Percentiles rank a stretch among this genome's conserved stretches.
Conservation (phyloP, 352 stramenopile genomes). For the Phytophthora rubi region DNA sequence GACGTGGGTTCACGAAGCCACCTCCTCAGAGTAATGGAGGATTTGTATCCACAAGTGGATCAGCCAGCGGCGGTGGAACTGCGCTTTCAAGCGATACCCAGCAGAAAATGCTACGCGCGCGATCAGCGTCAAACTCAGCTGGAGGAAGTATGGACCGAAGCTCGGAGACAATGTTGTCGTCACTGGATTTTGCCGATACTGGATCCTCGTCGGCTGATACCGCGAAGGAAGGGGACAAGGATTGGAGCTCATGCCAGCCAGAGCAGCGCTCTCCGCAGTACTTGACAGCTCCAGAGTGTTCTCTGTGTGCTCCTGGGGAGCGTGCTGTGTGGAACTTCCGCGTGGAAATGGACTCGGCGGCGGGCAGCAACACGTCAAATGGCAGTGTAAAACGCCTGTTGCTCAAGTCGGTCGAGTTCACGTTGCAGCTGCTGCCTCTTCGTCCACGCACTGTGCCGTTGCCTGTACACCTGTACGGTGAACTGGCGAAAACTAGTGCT, state of each 20-base stretch:
- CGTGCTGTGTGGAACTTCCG: constrained; percentile 90
- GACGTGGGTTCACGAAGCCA: constrained; percentile 85
- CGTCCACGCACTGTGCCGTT: constrained; percentile 81
- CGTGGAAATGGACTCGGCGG: constrained; percentile 80
- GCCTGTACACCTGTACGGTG: constrained; percentile 85
- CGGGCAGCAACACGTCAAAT: constrained; percentile 50
- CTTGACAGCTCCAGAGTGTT: constrained; percentile 71
- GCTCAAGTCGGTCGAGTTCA: constrained; percentile 92
- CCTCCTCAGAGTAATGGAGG: constrained; percentile 87
- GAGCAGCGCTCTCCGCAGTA: constrained; percentile 81
- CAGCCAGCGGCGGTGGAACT: constrained; percentile 35
- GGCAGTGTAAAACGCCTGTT: constrained; percentile 71
- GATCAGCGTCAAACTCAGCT: constrained; percentile 60
- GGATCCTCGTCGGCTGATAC: constrained; percentile 60
- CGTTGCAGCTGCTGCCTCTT: constrained; percentile 80
- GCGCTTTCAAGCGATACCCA: constrained; percentile 62
- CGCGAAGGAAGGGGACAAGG: constrained; percentile 86
- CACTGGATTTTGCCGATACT: constrained; percentile 71
- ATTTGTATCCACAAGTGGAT: constrained; percentile 70
- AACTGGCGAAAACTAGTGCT: constrained; percentile 84
- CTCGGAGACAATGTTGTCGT: constrained; percentile 64
- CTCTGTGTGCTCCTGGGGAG: constrained; percentile 79
- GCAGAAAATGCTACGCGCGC: constrained; percentile 62
- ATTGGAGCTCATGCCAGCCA: constrained; percentile 88
- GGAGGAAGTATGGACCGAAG: constrained; percentile 58